Percentiles rank a stretch among this genome's conserved stretches.
Conservation (phyloP, 257 asterid species). For the Solanum arcanum region DNA sequence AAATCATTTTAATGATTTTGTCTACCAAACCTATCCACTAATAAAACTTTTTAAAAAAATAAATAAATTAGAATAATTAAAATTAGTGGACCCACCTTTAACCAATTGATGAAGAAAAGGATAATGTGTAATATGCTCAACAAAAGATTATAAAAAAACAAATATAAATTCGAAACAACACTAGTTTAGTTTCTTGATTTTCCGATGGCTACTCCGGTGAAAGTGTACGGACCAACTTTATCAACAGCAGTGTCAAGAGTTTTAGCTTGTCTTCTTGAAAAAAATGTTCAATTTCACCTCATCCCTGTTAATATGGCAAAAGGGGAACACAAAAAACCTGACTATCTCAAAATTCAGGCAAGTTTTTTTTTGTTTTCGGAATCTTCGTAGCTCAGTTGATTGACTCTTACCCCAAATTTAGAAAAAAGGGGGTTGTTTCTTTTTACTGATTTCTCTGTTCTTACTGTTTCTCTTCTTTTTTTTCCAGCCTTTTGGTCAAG, state of each 20-base stretch:
- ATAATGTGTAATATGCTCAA: not conserved
- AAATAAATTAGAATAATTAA: not conserved
- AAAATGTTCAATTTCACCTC: constrained; percentile 63
- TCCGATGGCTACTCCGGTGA: constrained; percentile 58
- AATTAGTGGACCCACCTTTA: not conserved
- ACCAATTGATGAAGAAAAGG: not conserved
- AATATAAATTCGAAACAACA: not conserved
- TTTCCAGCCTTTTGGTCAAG: constrained; percentile 83
- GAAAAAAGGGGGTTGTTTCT: fast-evolving
- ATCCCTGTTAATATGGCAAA: constrained; percentile 58
- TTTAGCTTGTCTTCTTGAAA: constrained; percentile 59
- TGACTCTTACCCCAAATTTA: not conserved
- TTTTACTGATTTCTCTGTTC: not conserved
- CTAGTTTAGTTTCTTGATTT: not conserved
- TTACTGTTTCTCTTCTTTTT: not conserved
- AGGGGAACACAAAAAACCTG: constrained; percentile 72
- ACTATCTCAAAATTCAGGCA: constrained; percentile 78
- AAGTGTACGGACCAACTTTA: constrained; percentile 67
- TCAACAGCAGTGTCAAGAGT: constrained; percentile 75
- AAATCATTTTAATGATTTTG: not conserved
- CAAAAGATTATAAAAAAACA: not conserved
- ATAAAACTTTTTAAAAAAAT: not conserved
- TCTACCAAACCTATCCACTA: not conserved
- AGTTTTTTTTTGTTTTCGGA: too few relatives aligned
- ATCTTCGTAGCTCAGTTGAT: not conserved